phyloP scores from a whole-genome alignment of 2,329 filamentous ascomycete genomes.

The Juglanconis juglandina region DNA sequence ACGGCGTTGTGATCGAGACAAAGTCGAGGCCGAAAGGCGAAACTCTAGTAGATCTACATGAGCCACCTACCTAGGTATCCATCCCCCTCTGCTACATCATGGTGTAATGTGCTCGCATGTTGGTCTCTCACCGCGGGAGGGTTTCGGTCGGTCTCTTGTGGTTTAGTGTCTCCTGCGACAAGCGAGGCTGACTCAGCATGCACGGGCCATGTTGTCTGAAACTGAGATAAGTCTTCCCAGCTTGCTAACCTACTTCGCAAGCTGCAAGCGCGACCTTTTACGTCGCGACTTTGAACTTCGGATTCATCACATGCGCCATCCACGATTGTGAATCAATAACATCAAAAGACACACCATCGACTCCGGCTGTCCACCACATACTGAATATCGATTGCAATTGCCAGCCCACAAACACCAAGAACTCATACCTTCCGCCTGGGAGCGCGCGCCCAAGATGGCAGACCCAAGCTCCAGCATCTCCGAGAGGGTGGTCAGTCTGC shows the following conservation, averaged over 20 bases:
- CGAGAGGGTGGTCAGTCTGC: conserved; percentile 23
- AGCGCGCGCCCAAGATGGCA: conserved; percentile 21
- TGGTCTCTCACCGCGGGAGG: too few species aligned
- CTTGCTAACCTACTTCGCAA: neutral
- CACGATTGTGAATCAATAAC: conserved; percentile 1
- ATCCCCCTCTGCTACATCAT: too few species aligned
- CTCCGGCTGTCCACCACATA: neutral
- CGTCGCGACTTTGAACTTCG: neutral
- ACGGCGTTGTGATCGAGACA: too few species aligned
- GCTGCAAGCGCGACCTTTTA: conserved; percentile 4
- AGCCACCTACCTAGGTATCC: too few species aligned
- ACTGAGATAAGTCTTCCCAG: neutral
- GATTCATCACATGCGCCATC: conserved; percentile 14
- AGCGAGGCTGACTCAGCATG: neutral
- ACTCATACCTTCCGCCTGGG: conserved; percentile 6
- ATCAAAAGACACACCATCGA: neutral
- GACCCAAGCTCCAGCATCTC: conserved; percentile 34
- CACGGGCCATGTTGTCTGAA: neutral
- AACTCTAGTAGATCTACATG: too few species aligned
- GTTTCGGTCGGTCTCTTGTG: too few species aligned
- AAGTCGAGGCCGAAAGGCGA: too few species aligned
- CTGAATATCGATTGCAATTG: neutral
- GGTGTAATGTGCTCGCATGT: too few species aligned
- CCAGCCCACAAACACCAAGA: neutral
- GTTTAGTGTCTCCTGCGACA: too few species aligned